Evolutionary conservation across 1,139 yeast species (phyloP), one percentile per base, ranked within the genome.

Genomic region (Geotrichum reessii): DNA sequence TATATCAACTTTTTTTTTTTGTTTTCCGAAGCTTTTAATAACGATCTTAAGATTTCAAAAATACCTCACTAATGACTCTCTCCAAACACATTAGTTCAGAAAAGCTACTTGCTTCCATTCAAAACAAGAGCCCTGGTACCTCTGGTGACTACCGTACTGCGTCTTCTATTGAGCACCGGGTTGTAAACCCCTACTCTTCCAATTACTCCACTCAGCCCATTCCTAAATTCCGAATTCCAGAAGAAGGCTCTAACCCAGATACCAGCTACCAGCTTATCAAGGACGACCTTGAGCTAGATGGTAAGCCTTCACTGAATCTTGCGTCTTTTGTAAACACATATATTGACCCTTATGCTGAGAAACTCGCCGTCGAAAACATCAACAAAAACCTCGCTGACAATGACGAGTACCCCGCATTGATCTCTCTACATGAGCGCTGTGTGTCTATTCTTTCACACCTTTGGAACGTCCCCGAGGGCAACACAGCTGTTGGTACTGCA

Each of bases 321-420:
- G 97, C 97, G 11, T 85, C 93, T 28, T 91, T 91, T 70, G 97
- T 91, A 64, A 89, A 88, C 74, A 91, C 96, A 19, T 80, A 77
- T 63, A 71, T 85, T 50, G 82, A 82, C 60, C 83, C 79, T 3
- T 71, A 72, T 46, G 81, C 85, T 1, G 66, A 71, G 50, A 77
- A 77, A 65, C 78, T 91, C 64, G 80, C 85, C 59, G 59, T 71
- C 33, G 92, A 87, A 69, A 90, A 91, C 71, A 68, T 89, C 62
- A 86, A 89, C 65, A 91, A 91, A 78, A 91, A 91, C 73, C 76
- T 91, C 70, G 96, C 97, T 11, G 97, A 91, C 73, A 86, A 87
- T 66, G 97, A 91, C 71, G 97, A 91, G 76, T 91, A 91, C 72
- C 97, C 97, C 9, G 86, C 92, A 51, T 73, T 91, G 72, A 78